phyloP scores from a whole-genome alignment of 768 basidiomycete genomes.

The Cantharellus anzutake region DNA sequence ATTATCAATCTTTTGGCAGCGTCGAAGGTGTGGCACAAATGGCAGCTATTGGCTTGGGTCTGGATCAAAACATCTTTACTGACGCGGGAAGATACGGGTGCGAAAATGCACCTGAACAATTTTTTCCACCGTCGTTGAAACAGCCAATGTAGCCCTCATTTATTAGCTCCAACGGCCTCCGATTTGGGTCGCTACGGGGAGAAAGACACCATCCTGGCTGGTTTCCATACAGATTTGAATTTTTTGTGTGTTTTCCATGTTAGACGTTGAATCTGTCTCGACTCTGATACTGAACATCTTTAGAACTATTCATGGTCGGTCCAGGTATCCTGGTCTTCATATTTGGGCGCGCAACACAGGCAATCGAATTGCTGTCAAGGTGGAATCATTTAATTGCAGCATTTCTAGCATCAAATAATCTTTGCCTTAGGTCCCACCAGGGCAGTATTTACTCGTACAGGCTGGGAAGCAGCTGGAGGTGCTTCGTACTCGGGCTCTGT shows the following conservation, averaged over 20 bases:
- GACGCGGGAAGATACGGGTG: constrained; percentile 76
- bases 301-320: constrained; percentile 67
- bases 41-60: constrained; percentile 65
- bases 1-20: constrained; percentile 20
- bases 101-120: constrained; percentile 11
- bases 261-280: too few relatives aligned
- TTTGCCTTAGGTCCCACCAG: constrained; percentile 32
- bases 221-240: constrained; percentile 89
- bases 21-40: constrained; percentile 79
- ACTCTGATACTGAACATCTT: constrained; percentile 10
- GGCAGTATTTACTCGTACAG: constrained; percentile 73
- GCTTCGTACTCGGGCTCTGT: too few relatives aligned
- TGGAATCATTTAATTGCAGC: neutral
- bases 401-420: neutral
- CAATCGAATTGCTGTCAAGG: constrained; percentile 70
- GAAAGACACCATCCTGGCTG: constrained; percentile 73
- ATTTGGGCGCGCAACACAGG: constrained; percentile 94
- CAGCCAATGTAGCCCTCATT: constrained; percentile 37
- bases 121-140: neutral
- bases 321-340: constrained; percentile 70
- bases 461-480: constrained; percentile 88
- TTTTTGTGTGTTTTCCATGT: constrained; percentile 20
- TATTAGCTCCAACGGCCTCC: constrained; percentile 87
- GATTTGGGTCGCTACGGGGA: constrained; percentile 63
- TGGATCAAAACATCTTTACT: constrained; percentile 48